Base-by-base conservation (phyloP, 164 flowering plant species). In the Taxillus chinensis region DNA sequence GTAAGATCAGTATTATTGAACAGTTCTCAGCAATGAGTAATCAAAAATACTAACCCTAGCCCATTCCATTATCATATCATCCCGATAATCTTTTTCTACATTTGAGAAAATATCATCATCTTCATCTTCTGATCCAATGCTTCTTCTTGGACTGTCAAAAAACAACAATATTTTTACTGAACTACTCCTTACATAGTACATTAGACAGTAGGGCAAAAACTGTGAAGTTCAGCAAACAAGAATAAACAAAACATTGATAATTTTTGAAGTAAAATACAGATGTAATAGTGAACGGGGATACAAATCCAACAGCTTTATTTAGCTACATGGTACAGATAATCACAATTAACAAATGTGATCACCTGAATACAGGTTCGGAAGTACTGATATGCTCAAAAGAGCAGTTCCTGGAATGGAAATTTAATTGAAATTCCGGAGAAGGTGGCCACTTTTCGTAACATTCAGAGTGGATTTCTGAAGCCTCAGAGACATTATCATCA, bases 121-220 rank as follows among this genome's bases (percentile, higher is more conserved):
- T 43, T 84, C 92, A 59, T 86, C 97, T 61, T 85, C 93, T 56
- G 86, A 83, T 52, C 67, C 81, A 67, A 73, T 58, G 74, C 92
- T 81, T 85, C 81, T 88, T 48, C 65, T 95, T 83, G 96, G 83
- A 83, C 98, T 90, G 97, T 78, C 86, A 80, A 74, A 64, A 74
- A 55, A 73, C 65, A 68, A 71, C 37, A 42, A 61, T 51, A 58
- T 66, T 68, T 66, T 63, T 45, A 53, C 5, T 40, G 38, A 45
- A 61, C 16, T 64, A 39, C 58, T 67, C 4, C 46, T 15, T 11
- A n/a, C 16, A 59, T 3, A 60, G 9, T 54, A 41, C 6, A 65
- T 5, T 43, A 2, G 46, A 43, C 10, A 43, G 10, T 5, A 43
- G 10, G 46, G 10, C 2, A 43, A 9, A 43, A 9, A 43, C 8